These are phyloP conservation scores for Sarcomyxa edulis DNA, from an alignment of 768 basidiomycete genomes.

Conservation along the genomic window DNA sequence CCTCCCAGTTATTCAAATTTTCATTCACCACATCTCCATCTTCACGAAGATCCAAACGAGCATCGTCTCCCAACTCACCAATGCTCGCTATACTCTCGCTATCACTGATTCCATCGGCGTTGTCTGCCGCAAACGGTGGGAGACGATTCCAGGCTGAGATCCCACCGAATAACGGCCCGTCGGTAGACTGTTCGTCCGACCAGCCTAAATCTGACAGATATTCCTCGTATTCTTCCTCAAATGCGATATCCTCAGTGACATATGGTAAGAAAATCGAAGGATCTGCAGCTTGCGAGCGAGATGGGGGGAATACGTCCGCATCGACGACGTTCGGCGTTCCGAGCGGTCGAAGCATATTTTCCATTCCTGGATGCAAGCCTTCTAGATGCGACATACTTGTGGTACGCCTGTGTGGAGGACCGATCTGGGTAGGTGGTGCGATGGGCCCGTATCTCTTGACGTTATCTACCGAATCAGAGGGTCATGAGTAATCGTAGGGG, in stretches of 20 bases:
- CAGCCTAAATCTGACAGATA: constrained; percentile 85
- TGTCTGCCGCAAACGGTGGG: constrained; percentile 70
- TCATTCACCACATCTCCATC: constrained; percentile 65
- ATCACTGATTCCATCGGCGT: constrained; percentile 88
- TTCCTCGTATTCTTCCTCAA: constrained; percentile 96
- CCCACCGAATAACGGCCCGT: constrained; percentile 35
- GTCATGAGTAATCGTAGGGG: constrained; percentile 6
- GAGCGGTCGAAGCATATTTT: constrained; percentile 68
- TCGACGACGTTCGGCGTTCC: constrained; percentile 78
- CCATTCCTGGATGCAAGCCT: constrained; percentile 68
- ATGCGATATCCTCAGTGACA: constrained; percentile 89
- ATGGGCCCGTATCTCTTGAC: constrained; percentile 78
- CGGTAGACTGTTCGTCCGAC: constrained; percentile 49
- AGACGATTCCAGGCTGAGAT: constrained; percentile 80
- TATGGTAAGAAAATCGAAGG: constrained; percentile 84
- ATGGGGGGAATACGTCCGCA: constrained; percentile 92
- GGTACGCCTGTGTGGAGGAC: constrained; percentile 63
- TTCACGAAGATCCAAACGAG: constrained; percentile 58
- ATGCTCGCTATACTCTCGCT: constrained; percentile 91
- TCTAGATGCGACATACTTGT: constrained; percentile 83
- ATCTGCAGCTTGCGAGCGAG: constrained; percentile 81
- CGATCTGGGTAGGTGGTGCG: constrained; percentile 46
- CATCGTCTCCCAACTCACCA: constrained; percentile 80
- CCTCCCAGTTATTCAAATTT: constrained; percentile 96
- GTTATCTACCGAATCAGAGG: constrained; percentile 56